Percentiles rank a stretch among this genome's conserved stretches.
Evolutionary conservation across 2,329 filamentous ascomycete genomes (phyloP).

Genomic region (Tolypocladium sp.): DNA sequence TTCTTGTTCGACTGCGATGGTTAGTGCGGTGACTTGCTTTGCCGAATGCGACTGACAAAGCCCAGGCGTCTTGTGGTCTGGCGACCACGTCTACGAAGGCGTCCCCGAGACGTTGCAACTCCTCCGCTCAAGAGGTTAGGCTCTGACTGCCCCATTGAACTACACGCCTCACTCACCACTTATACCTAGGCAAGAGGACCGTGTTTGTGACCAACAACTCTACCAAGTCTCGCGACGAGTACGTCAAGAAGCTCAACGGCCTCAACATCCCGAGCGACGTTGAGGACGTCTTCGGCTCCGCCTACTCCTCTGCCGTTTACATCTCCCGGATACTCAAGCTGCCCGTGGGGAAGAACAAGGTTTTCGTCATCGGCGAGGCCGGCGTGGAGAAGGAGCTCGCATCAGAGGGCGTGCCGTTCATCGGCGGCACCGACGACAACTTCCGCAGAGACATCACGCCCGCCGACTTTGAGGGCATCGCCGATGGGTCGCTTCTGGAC

Average conservation of each 20-base stretch:
- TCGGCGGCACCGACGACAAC: slow-evolving; percentile 78
- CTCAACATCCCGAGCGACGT: slow-evolving; percentile 72
- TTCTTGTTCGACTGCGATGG: slow-evolving; percentile 98
- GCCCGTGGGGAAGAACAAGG: slow-evolving; percentile 73
- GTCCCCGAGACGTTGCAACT: slow-evolving; percentile 79
- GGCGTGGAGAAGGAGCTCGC: slow-evolving; percentile 85
- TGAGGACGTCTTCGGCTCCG: slow-evolving; percentile 92
- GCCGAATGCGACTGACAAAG: neutral
- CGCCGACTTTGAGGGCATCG: slow-evolving; percentile 71
- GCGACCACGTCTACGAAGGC: slow-evolving; percentile 78
- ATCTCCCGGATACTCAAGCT: slow-evolving; percentile 86
- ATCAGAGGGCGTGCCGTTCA: slow-evolving; percentile 67
- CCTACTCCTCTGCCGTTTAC: slow-evolving; percentile 93
- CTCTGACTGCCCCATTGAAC: neutral
- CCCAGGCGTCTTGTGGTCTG: slow-evolving; percentile 89
- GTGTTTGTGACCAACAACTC: slow-evolving; percentile 99
- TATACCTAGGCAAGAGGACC: slow-evolving; percentile 65
- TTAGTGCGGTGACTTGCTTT: slow-evolving; percentile 28
- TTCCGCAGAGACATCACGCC: slow-evolving; percentile 70
- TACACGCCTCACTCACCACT: neutral
- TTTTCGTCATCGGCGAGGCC: slow-evolving; percentile 84
- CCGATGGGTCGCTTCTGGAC: slow-evolving; percentile 68
- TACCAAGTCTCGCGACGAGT: slow-evolving; percentile 88
- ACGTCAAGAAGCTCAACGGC: slow-evolving; percentile 78
- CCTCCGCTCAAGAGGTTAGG: slow-evolving; percentile 66